Percentiles rank a stretch among this genome's conserved stretches.
phyloP scores from a whole-genome alignment of 1,139 yeast genomes.

The Yamadazyma diddensiae region DNA sequence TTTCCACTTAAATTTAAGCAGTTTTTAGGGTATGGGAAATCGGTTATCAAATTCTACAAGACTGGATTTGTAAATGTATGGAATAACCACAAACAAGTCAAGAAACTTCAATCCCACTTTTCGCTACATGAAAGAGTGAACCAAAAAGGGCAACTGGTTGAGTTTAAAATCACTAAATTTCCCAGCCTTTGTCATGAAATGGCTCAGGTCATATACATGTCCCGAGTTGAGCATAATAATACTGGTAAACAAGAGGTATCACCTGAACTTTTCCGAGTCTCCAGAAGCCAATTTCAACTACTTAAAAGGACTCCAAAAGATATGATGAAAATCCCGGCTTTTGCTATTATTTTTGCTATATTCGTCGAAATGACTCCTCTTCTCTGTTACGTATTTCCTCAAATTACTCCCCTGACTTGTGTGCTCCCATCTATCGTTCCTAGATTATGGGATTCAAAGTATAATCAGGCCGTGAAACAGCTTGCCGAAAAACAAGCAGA shows the following conservation, averaged over 20 bases:
- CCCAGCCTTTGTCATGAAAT: constrained; percentile 28
- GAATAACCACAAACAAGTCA: constrained; percentile 30
- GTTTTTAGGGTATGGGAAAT: constrained; percentile 36
- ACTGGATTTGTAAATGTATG: constrained; percentile 53
- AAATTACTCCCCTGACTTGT: constrained; percentile 69
- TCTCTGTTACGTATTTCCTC: constrained; percentile 57
- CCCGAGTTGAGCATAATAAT: constrained; percentile 23
- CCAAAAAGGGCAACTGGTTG: constrained; percentile 23
- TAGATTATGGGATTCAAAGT: constrained; percentile 27
- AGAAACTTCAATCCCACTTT: constrained; percentile 23
- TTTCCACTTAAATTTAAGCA: constrained; percentile 31
- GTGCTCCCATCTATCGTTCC: constrained; percentile 51
- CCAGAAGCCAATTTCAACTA: constrained; percentile 53
- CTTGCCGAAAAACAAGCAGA: constrained; percentile 9
- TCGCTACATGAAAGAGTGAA: constrained; percentile 24
- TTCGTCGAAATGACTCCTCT: constrained; percentile 67
- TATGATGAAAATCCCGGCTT: constrained; percentile 57
- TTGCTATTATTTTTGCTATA: constrained; percentile 54
- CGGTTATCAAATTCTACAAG: constrained; percentile 46
- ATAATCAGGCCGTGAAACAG: constrained; percentile 8
- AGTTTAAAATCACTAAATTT: constrained; percentile 26
- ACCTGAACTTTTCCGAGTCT: constrained; percentile 30
- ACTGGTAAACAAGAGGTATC: constrained; percentile 10
- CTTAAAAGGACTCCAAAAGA: constrained; percentile 59
- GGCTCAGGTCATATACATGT: constrained; percentile 35